phyloP scores from a whole-genome alignment of 139 green algal species.

The Chlamydomonas urium region DNA sequence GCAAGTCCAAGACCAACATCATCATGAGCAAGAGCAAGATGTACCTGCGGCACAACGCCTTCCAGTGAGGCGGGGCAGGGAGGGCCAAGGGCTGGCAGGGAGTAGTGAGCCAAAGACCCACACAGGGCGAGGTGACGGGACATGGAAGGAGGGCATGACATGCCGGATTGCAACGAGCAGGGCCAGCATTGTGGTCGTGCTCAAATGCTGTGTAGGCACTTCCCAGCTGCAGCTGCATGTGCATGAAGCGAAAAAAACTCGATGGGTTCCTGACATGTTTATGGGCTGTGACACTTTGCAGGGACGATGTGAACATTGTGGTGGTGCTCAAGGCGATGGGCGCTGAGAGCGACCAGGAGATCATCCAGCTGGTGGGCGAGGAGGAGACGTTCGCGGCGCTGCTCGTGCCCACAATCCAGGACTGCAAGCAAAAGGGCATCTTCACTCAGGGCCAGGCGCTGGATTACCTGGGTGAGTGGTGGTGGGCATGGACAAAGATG shows the following conservation, averaged over 20 bases:
- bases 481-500: neutral
- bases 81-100: no score
- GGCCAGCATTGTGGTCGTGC: no score
- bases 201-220: no score
- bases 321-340: conserved; percentile 95
- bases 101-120: no score
- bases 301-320: conserved; percentile 86
- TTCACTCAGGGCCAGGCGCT: conserved; percentile 90
- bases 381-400: conserved; percentile 41
- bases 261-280: no score
- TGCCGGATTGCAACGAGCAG: no score
- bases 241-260: no score
- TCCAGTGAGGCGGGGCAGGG: no score
- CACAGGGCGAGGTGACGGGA: no score
- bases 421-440: conserved; percentile 69
- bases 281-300: no score
- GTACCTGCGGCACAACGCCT: conserved; percentile 93
- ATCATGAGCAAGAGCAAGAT: conserved; percentile 78
- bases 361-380: conserved; percentile 52
- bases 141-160: no score
- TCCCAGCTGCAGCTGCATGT: no score
- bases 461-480: conserved; percentile 75
- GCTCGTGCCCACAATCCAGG: conserved; percentile 60
- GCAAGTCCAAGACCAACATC: conserved; percentile 97
- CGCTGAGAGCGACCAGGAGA: conserved; percentile 82